Percentiles rank a stretch among this genome's conserved stretches.
Evolutionary conservation across 306 rosid species (phyloP).

Genomic region (Pachyrhizus erosus): DNA sequence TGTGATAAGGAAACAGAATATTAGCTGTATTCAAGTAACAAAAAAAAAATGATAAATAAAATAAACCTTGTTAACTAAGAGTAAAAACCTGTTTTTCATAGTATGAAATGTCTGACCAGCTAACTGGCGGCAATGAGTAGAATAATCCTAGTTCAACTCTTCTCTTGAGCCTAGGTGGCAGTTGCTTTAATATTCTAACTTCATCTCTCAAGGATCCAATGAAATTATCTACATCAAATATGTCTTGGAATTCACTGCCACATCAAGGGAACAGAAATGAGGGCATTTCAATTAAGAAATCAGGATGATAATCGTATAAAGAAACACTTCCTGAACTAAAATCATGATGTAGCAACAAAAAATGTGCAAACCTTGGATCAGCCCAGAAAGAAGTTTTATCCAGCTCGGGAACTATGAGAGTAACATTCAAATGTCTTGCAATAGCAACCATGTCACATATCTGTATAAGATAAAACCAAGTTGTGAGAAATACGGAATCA

Average conservation of each 20-base stretch:
- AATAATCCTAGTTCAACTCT: slow-evolving; percentile 58
- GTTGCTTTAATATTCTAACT: slow-evolving; percentile 75
- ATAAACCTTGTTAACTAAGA: not conserved
- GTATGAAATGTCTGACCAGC: slow-evolving; percentile 91
- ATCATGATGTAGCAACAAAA: slow-evolving; percentile 7
- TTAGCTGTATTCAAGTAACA: slow-evolving; percentile 1
- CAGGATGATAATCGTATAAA: not conserved
- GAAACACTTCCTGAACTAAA: not conserved
- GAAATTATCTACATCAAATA: slow-evolving; percentile 83
- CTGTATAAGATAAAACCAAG: slow-evolving; percentile 54
- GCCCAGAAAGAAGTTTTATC: slow-evolving; percentile 96
- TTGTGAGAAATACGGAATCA: slow-evolving; percentile 20
- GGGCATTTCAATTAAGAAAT: slow-evolving; percentile 29
- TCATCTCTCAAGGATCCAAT: slow-evolving; percentile 80
- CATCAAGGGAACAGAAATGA: slow-evolving; percentile 32
- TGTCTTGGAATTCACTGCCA: slow-evolving; percentile 85
- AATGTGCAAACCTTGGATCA: slow-evolving; percentile 72
- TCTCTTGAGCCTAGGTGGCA: slow-evolving; percentile 75
- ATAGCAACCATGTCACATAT: slow-evolving; percentile 97
- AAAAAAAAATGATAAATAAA: slow-evolving; percentile 1
- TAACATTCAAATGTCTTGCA: slow-evolving; percentile 82
- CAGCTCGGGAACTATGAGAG: slow-evolving; percentile 91
- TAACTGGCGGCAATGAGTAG: slow-evolving; percentile 76
- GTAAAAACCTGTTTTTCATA: slow-evolving; percentile 70
- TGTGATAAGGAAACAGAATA: slow-evolving; percentile 32